These are phyloP conservation scores for Prunus mira DNA, from an alignment of 306 rosid genomes.

Conservation along the genomic window DNA sequence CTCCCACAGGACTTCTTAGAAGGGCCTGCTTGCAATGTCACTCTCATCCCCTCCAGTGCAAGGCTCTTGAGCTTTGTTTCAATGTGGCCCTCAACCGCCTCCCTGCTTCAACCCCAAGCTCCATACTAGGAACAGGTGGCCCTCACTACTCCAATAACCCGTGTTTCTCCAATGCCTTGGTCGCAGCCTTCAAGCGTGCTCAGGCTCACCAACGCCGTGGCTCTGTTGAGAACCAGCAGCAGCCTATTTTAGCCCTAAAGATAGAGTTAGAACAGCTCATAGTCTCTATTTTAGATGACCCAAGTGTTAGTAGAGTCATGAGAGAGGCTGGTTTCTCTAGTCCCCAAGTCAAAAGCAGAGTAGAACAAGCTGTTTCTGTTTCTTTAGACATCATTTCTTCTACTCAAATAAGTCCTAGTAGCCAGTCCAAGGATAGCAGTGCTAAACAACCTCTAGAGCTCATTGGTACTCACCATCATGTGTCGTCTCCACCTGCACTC, in stretches of 20 bases:
- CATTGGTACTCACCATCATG: not conserved
- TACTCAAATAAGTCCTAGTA: conserved; percentile 11
- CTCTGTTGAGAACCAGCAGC: conserved; percentile 76
- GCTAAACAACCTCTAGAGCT: conserved; percentile 28
- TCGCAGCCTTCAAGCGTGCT: conserved; percentile 90
- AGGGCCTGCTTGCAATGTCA: conserved; percentile 82
- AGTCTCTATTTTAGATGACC: conserved; percentile 82
- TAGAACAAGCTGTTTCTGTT: conserved; percentile 65
- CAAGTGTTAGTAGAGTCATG: conserved; percentile 94
- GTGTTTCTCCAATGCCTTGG: conserved; percentile 78
- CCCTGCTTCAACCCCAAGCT: conserved; percentile 67
- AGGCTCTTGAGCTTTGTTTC: conserved; percentile 91
- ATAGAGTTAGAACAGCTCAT: conserved; percentile 81
- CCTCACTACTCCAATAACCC: conserved; percentile 43
- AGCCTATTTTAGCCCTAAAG: conserved; percentile 72
- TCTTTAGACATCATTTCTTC: conserved; percentile 43
- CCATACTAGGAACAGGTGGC: conserved; percentile 45
- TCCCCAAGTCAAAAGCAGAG: conserved; percentile 58
- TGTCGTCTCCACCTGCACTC: conserved; percentile 26
- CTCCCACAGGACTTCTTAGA: conserved; percentile 61
- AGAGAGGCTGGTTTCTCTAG: conserved; percentile 95
- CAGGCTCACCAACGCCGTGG: conserved; percentile 96
- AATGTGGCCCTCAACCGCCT: conserved; percentile 88
- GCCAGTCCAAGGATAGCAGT: conserved; percentile 34
- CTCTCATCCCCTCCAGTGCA: conserved; percentile 91